Evolutionary conservation across 1,284 basidiomycete genomes (phyloP), one percentile per base, ranked within the genome.

Genomic region (Tremellales sp.): DNA sequence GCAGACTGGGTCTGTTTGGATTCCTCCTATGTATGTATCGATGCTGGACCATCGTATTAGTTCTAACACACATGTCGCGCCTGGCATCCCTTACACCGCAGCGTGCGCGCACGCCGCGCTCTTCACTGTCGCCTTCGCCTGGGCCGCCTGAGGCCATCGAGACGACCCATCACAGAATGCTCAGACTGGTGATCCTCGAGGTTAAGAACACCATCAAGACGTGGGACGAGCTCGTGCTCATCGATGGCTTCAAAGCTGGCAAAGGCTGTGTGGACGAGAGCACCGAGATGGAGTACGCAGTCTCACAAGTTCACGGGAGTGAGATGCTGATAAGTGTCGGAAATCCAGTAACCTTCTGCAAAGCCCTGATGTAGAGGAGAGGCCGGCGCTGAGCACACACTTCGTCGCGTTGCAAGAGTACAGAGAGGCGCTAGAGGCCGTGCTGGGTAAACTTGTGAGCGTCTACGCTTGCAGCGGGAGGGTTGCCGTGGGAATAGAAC

Each of bases 81-180:
- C 50, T 65, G 9, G 63, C 72, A n/a, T 71, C 74, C 13, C 73
- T 76, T 5, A 74, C 78, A 3, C 77, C 80, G 3, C 75, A 79
- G 6, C 76, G 77, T 13, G 73, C 78, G 27, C 61, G 54, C 42
- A 43, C 49, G 53, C 54, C 52, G 48, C 28, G 57, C 2, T 45
- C 56, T 5, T 57, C 65, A 10, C 71, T 74, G 0, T 76, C 70
- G 39, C 71, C 71, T 1, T 63, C 54, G 3, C 59, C 63, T 0
- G 50, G 49, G 1, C 29, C 27, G 0, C 31, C 27, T 4, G 25
- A 48, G 13, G 24, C 33, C 2, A 34, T 31, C 2, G 68, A 71
- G 41, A 66, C 68, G 28, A 66, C 65, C 3, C 56, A 68, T 50
- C 68, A 71, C 49, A 54, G 68, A 2, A 65, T 65, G 61, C 56